A percentile compares a stretch with the other conserved stretches of the same genome.
phyloP scores from a whole-genome alignment of 371 early-diverging fungal genomes.

The Mucor lusitanicus region DNA sequence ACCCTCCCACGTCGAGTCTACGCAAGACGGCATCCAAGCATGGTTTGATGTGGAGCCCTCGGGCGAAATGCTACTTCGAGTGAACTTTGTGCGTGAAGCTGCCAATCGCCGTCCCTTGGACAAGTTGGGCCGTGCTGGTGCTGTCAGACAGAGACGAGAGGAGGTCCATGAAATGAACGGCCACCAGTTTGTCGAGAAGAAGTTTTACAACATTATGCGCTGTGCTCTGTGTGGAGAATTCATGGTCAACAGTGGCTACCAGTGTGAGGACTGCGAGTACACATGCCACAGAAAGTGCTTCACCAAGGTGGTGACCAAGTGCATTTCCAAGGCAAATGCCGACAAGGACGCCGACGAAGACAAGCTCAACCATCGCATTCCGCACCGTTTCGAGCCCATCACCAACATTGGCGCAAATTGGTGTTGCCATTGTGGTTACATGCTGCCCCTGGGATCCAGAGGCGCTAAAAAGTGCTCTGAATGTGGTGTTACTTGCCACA shows the following conservation, averaged over 20 bases:
- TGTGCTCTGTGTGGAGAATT: constrained; percentile 94
- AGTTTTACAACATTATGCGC: constrained; percentile 90
- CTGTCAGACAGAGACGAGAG: constrained; percentile 83
- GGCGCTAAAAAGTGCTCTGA: constrained; percentile 70
- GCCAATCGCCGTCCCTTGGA: constrained; percentile 61
- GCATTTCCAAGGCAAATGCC: constrained; percentile 28
- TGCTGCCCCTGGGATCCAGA: constrained; percentile 83
- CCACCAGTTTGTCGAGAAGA: constrained; percentile 84
- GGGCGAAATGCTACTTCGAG: constrained; percentile 78
- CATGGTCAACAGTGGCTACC: constrained; percentile 83
- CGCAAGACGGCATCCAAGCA: constrained; percentile 68
- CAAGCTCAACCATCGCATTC: constrained; percentile 85
- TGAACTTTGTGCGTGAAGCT: constrained; percentile 68
- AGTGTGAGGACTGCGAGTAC: constrained; percentile 72
- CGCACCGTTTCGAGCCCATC: constrained; percentile 86
- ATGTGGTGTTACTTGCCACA: constrained; percentile 86
- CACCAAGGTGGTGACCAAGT: constrained; percentile 30
- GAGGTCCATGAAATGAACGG: constrained; percentile 79
- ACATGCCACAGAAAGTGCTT: constrained; percentile 33
- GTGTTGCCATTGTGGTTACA: constrained; percentile 98
- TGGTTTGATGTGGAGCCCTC: constrained; percentile 93
- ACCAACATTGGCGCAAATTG: constrained; percentile 84
- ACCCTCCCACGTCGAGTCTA: constrained; percentile 7
- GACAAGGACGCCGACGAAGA: constrained; percentile 58
- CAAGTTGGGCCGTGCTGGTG: constrained; percentile 82